Percentiles rank a stretch among this genome's conserved stretches.
Conservation (phyloP, 306 rosid genomes). For the Carpinus viminea region DNA sequence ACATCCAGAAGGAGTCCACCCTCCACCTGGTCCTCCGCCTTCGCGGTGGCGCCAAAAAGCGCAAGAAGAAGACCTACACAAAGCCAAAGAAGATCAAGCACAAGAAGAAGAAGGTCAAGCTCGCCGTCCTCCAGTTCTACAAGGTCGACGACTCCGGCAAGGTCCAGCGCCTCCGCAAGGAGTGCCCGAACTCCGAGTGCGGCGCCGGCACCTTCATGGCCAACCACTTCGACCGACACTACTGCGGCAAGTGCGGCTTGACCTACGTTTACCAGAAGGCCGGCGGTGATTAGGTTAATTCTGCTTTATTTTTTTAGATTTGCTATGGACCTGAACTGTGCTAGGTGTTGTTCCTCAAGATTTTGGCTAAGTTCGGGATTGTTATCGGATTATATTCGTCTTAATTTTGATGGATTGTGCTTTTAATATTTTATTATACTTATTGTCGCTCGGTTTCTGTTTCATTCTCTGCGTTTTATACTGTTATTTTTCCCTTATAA, state of each 20-base stretch:
- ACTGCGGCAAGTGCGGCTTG: conserved; percentile 90
- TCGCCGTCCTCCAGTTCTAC: conserved; percentile 77
- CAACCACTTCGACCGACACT: conserved; percentile 86
- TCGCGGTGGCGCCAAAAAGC: conserved; percentile 92
- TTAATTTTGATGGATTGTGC: conserved; percentile 2
- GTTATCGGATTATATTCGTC: neutral
- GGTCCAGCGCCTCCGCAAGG: conserved; percentile 88
- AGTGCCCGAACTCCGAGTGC: conserved; percentile 87
- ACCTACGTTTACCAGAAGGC: conserved; percentile 91
- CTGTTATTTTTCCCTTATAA: too few relatives aligned
- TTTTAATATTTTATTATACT: neutral
- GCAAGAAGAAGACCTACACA: conserved; percentile 98
- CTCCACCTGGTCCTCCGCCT: conserved; percentile 92
- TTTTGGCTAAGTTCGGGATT: neutral
- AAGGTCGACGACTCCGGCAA: conserved; percentile 89
- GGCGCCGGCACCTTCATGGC: conserved; percentile 98
- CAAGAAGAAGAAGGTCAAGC: conserved; percentile 95
- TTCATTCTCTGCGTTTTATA: neutral
- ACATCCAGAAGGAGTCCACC: conserved; percentile 92
- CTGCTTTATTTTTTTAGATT: neutral
- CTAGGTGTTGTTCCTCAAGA: neutral
- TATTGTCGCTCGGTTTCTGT: neutral
- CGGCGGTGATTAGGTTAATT: conserved; percentile 52
- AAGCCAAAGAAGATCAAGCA: conserved; percentile 98
- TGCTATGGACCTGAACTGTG: neutral